phyloP scores from a whole-genome alignment of 768 basidiomycete species.

The Agaricus sinodeliciosus region DNA sequence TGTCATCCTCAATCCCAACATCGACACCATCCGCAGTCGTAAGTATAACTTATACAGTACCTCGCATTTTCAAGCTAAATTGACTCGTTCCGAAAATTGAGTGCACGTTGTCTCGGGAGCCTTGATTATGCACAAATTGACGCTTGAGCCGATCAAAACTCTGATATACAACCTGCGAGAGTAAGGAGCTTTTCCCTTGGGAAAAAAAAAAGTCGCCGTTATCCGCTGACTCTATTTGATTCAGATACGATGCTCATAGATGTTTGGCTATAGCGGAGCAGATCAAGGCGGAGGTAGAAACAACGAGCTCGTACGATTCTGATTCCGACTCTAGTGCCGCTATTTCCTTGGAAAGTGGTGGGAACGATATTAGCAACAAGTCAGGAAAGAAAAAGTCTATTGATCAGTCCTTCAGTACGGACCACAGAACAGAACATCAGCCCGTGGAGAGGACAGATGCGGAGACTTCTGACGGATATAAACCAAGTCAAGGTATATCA shows the following conservation, averaged over 20 bases:
- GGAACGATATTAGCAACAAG: neutral
- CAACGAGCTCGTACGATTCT: neutral
- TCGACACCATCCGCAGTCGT: constrained; percentile 55
- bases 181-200: neutral
- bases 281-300: constrained; percentile 8
- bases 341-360: neutral
- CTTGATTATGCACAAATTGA: constrained; percentile 63
- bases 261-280: constrained; percentile 21
- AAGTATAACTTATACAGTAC: constrained; percentile 16
- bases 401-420: neutral
- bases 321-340: neutral
- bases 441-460: neutral
- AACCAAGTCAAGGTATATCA: neutral
- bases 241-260: constrained; percentile 47
- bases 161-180: constrained; percentile 57
- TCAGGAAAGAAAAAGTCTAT: neutral
- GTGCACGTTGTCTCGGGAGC: constrained; percentile 74
- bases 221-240: neutral
- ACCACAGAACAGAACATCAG: neutral
- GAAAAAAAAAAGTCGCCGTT: too few species aligned
- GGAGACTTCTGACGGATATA: neutral
- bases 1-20: constrained; percentile 50
- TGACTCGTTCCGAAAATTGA: constrained; percentile 16
- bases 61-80: neutral
- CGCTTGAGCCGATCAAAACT: constrained; percentile 62